Conservation (phyloP, 1,284 basidiomycete genomes). For the Leccinum griseonigrum region DNA sequence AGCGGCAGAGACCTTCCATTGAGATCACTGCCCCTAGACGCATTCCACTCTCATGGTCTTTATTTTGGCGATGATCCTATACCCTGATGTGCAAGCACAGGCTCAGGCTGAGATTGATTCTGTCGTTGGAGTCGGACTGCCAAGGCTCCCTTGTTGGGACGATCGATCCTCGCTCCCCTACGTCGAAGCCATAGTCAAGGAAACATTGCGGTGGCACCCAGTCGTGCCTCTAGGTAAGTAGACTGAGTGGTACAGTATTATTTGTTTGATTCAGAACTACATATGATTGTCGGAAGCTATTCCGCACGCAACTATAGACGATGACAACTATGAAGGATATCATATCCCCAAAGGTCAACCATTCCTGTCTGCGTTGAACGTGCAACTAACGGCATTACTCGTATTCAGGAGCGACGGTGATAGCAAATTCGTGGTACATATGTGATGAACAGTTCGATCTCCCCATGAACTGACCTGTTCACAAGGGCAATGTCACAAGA, state of each 20-base stretch:
- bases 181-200: slow-evolving; percentile 48
- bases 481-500: slow-evolving; percentile 45
- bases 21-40: slow-evolving; percentile 33
- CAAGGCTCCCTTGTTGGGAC: slow-evolving; percentile 37
- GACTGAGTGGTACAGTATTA: not conserved
- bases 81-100: slow-evolving; percentile 42
- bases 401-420: slow-evolving; percentile 20
- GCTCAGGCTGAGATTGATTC: slow-evolving; percentile 46
- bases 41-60: slow-evolving; percentile 45
- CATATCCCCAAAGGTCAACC: slow-evolving; percentile 38
- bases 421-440: slow-evolving; percentile 22
- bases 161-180: slow-evolving; percentile 42
- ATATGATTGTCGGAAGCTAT: slow-evolving; percentile 24
- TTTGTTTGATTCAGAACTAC: not conserved
- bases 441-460: not conserved
- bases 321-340: slow-evolving; percentile 44
- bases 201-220: slow-evolving; percentile 50
- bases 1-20: slow-evolving; percentile 3
- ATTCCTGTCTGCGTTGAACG: not conserved
- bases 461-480: not conserved
- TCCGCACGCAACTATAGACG: slow-evolving; percentile 43
- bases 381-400: not conserved
- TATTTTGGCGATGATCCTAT: slow-evolving; percentile 47
- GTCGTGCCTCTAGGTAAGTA: slow-evolving; percentile 35
- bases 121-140: slow-evolving; percentile 33